Evolutionary conservation across 2,329 filamentous ascomycete genomes (phyloP).

Genomic region (Penicillium sp.): DNA sequence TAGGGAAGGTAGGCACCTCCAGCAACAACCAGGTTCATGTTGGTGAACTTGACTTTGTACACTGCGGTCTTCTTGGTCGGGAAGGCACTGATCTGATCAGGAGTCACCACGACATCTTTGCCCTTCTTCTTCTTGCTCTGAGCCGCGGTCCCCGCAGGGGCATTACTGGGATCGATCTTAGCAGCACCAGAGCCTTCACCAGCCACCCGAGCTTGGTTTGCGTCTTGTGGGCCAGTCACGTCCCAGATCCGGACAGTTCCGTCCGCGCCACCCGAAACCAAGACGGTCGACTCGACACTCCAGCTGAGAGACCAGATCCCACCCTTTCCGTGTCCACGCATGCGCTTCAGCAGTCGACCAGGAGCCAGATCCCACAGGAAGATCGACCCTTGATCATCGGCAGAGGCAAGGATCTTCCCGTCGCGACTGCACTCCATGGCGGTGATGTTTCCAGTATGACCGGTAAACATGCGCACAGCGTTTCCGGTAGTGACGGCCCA

Average conservation of each 20-base stretch:
- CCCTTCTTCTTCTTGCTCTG: conserved; percentile 64
- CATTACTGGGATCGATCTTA: conserved; percentile 55
- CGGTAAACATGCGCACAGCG: conserved; percentile 87
- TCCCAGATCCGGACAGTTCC: conserved; percentile 95
- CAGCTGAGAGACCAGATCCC: conserved; percentile 93
- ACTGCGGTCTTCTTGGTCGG: conserved; percentile 95
- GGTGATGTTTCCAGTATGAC: conserved; percentile 84
- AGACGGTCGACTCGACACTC: conserved; percentile 85
- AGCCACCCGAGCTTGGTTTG: conserved; percentile 55
- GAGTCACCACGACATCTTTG: conserved; percentile 86
- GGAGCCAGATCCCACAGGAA: conserved; percentile 92
- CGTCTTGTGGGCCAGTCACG: conserved; percentile 67
- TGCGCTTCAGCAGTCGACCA: conserved; percentile 83
- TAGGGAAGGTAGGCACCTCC: conserved; percentile 68
- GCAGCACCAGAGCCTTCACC: conserved; percentile 50
- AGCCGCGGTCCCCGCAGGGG: conserved; percentile 49
- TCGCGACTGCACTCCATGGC: conserved; percentile 82
- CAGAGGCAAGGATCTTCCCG: conserved; percentile 87
- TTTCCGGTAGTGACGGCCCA: conserved; percentile 89
- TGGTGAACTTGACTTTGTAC: conserved; percentile 87
- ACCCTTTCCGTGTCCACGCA: conserved; percentile 88
- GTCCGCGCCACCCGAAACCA: conserved; percentile 88
- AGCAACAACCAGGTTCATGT: conserved; percentile 91
- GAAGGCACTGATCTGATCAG: conserved; percentile 93
- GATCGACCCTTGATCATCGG: conserved; percentile 84